Conservation (phyloP, 2,329 filamentous ascomycete genomes). For the Neonectria ditissima region DNA sequence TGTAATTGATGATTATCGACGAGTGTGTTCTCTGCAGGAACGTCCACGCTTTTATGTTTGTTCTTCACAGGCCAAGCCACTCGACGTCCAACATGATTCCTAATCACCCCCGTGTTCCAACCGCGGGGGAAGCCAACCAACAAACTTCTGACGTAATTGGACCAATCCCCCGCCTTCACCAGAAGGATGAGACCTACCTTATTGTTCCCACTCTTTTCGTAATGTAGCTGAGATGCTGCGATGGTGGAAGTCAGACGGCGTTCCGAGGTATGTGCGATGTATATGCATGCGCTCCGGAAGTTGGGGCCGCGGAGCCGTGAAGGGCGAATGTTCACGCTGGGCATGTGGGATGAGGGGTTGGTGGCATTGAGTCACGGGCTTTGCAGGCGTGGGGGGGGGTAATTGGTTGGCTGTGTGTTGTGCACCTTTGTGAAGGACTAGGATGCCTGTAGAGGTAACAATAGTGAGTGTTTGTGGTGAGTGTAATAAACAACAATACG, state of each 20-base stretch:
- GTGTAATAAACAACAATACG: not conserved
- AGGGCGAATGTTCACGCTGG: not conserved
- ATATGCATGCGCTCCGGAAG: conserved; percentile 4
- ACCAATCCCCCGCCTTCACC: conserved; percentile 10
- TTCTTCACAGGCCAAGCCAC: not conserved
- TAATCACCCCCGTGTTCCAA: not conserved
- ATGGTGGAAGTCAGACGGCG: not conserved
- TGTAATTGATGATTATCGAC: not conserved
- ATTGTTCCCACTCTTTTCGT: conserved; percentile 5
- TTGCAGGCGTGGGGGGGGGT: not conserved
- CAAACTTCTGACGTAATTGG: conserved; percentile 15
- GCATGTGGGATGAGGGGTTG: not conserved
- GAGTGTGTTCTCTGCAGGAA: not conserved
- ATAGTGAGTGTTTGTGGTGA: not conserved
- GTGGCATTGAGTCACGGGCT: conserved; percentile 4
- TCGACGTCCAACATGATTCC: not conserved
- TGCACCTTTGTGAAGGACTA: not conserved
- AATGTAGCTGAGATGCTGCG: not conserved
- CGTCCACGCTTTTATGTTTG: not conserved
- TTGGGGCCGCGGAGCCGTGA: conserved; percentile 6
- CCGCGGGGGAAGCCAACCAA: conserved; percentile 1
- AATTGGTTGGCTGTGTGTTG: not conserved
- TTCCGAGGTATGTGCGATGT: not conserved
- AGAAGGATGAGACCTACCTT: conserved; percentile 10
- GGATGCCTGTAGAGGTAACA: not conserved